Conservation (phyloP, 768 basidiomycete species). For the Sporobolomyces phaffii region DNA sequence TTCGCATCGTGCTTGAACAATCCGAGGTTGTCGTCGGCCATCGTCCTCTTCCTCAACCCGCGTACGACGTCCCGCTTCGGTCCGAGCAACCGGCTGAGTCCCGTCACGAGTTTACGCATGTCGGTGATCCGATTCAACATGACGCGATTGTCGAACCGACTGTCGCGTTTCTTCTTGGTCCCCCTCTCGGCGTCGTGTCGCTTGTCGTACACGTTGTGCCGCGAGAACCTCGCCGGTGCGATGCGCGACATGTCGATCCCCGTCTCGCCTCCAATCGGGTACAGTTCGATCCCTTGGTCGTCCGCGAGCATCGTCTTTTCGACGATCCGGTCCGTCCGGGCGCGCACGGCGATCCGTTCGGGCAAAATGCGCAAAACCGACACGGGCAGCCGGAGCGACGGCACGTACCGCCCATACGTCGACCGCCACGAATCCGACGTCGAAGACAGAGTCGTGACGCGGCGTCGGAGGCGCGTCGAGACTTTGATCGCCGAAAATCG, state of each 20-base stretch:
- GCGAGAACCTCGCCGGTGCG: background rate
- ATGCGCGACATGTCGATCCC: constrained; percentile 3
- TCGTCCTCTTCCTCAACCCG: constrained; percentile 68
- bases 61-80: constrained; percentile 77
- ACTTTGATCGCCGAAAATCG: constrained; percentile 19
- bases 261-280: constrained; percentile 9
- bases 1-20: constrained; percentile 52
- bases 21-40: constrained; percentile 34
- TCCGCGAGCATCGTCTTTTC: constrained; percentile 33
- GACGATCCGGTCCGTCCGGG: background rate
- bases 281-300: constrained; percentile 27
- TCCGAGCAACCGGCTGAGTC: constrained; percentile 65
- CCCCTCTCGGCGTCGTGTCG: background rate
- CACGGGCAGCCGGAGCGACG: background rate
- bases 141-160: constrained; percentile 24
- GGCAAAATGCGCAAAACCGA: constrained; percentile 25
- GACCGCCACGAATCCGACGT: background rate
- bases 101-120: constrained; percentile 70
- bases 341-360: background rate
- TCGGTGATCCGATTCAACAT: constrained; percentile 68
- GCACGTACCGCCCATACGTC: constrained; percentile 1
- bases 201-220: too few relatives aligned
- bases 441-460: background rate
- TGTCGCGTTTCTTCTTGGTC: background rate
- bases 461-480: constrained; percentile 22